Conservation (phyloP, 371 early-diverging fungal genomes). For the Mortierella sp. region DNA sequence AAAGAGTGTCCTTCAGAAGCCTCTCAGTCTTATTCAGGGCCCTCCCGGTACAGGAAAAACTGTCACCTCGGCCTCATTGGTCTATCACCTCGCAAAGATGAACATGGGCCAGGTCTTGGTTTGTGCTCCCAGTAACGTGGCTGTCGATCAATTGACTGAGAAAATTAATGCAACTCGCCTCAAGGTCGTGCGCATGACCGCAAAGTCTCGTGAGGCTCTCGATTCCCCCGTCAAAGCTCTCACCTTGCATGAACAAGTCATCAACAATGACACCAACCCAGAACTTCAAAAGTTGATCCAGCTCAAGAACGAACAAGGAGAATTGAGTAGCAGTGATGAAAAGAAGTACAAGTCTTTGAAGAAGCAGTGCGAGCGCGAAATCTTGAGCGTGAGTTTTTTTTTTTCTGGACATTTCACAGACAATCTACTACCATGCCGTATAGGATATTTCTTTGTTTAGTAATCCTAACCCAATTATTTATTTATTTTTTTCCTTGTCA, state of each 20-base stretch:
- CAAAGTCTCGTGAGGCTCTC: constrained; percentile 94
- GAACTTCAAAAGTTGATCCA: constrained; percentile 93
- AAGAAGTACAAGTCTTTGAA: constrained; percentile 84
- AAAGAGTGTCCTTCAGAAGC: constrained; percentile 89
- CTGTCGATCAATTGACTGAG: constrained; percentile 98
- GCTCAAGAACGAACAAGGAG: constrained; percentile 90
- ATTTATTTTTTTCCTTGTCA: not conserved
- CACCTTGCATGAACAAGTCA: constrained; percentile 95
- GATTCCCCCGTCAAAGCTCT: constrained; percentile 93
- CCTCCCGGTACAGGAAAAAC: constrained; percentile 99
- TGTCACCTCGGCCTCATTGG: constrained; percentile 96
- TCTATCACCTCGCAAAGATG: constrained; percentile 96
- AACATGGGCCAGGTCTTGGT: constrained; percentile 95
- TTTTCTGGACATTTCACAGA: too few species aligned
- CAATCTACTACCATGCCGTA: too few species aligned
- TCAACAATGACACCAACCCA: constrained; percentile 91
- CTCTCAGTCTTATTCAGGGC: constrained; percentile 97
- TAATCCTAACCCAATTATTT: not conserved
- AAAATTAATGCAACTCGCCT: constrained; percentile 97
- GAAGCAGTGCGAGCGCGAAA: constrained; percentile 89
- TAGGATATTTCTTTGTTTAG: not conserved
- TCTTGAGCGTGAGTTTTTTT: constrained; percentile 74
- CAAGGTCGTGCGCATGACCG: constrained; percentile 96
- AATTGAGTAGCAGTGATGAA: constrained; percentile 90
- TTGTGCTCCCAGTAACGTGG: constrained; percentile 99